phyloP scores from a whole-genome alignment of 2,329 filamentous ascomycete species.

The Cercospora sp. region DNA sequence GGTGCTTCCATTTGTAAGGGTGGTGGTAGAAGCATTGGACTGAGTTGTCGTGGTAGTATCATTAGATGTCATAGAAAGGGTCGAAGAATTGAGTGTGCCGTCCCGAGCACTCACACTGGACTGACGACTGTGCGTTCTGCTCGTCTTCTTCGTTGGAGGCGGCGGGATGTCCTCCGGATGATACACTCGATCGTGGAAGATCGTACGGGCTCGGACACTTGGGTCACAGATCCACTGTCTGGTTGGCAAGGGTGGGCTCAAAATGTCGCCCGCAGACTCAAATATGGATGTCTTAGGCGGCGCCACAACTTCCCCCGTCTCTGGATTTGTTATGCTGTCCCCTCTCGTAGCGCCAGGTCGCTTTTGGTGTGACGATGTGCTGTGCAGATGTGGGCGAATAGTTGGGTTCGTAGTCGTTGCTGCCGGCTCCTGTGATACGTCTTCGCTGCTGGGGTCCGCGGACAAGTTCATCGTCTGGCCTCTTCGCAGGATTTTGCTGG shows the following conservation, averaged over 20 bases:
- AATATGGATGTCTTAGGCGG: conserved; percentile 92
- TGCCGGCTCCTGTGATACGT: conserved; percentile 21
- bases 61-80: conserved; percentile 16
- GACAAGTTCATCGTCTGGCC: conserved; percentile 68
- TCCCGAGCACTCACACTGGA: conserved; percentile 4
- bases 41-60: conserved; percentile 17
- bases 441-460: conserved; percentile 37
- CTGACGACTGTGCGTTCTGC: conserved; percentile 1
- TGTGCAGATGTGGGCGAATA: conserved; percentile 34
- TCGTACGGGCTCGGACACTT: conserved; percentile 76
- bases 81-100: not conserved
- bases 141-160: conserved; percentile 56
- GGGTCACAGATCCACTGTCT: conserved; percentile 83
- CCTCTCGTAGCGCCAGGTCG: conserved; percentile 51
- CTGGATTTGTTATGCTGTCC: conserved; percentile 51
- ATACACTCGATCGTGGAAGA: conserved; percentile 96
- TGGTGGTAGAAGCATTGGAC: conserved; percentile 9
- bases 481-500: conserved; percentile 46
- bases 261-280: conserved; percentile 87
- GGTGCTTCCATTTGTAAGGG: conserved; percentile 13
- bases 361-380: conserved; percentile 31
- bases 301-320: conserved; percentile 46
- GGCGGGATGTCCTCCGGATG: conserved; percentile 90
- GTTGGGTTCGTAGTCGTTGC: conserved; percentile 36
- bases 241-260: conserved; percentile 84